phyloP scores from a whole-genome alignment of 108 stramenopile genomes.

The Asterionellopsis glacialis region DNA sequence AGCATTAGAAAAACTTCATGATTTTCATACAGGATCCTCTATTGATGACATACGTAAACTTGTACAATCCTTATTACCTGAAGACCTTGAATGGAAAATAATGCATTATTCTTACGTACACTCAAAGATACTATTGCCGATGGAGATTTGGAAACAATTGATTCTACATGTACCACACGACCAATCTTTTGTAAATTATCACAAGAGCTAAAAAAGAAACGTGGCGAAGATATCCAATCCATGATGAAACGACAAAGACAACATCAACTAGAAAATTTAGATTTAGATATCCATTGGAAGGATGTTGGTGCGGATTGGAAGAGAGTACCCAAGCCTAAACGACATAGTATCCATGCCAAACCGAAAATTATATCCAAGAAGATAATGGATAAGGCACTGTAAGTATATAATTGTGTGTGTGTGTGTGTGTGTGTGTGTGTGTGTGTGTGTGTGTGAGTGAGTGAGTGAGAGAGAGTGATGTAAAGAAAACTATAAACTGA shows the following conservation, averaged over 20 bases:
- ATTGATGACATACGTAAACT: constrained; percentile 22
- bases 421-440: too few relatives aligned
- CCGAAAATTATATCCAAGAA: too few relatives aligned
- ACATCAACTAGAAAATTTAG: background rate
- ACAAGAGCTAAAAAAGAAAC: constrained; percentile 18
- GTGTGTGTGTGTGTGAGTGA: too few relatives aligned
- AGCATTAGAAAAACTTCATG: constrained; percentile 25
- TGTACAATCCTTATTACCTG: constrained; percentile 12
- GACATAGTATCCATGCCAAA: background rate
- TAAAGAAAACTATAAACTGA: too few relatives aligned
- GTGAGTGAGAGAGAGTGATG: too few relatives aligned
- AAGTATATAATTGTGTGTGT: too few relatives aligned
- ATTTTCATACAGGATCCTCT: constrained; percentile 22
- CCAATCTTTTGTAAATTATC: constrained; percentile 15
- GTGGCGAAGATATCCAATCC: background rate
- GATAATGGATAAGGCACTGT: too few relatives aligned
- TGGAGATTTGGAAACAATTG: constrained; percentile 11
- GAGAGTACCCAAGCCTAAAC: background rate
- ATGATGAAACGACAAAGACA: background rate
- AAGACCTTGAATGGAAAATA: constrained; percentile 19
- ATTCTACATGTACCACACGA: background rate
- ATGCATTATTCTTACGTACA: constrained; percentile 23
- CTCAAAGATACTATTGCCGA: constrained; percentile 20
- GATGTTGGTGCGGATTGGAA: background rate
- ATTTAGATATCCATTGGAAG: too few relatives aligned